phyloP scores from a whole-genome alignment of 2,329 filamentous ascomycete species.

The Botryotinia convoluta region DNA sequence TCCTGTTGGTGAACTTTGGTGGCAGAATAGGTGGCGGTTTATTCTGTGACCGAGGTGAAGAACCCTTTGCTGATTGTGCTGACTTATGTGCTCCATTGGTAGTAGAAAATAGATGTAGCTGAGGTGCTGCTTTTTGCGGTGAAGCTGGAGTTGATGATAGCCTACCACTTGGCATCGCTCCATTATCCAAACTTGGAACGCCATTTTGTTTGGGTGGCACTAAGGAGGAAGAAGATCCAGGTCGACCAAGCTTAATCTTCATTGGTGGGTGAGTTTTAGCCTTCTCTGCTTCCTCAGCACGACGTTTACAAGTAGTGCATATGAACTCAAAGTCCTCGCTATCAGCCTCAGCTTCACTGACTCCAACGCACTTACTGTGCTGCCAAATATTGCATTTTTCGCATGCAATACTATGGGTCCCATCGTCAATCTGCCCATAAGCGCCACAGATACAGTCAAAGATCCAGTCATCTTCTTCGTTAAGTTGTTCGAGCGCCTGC shows the following conservation, averaged over 20 bases:
- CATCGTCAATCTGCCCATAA: constrained; percentile 91
- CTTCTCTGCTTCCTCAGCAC: constrained; percentile 57
- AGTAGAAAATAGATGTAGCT: constrained; percentile 23
- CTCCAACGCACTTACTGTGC: constrained; percentile 86
- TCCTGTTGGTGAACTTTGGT: constrained; percentile 11
- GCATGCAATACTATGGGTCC: constrained; percentile 88
- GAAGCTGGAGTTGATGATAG: constrained; percentile 22
- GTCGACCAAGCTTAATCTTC: constrained; percentile 53
- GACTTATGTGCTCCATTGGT: constrained; percentile 21
- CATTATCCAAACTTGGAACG: constrained; percentile 16
- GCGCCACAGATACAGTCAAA: constrained; percentile 94
- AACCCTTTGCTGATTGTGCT: constrained; percentile 12
- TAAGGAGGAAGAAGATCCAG: constrained; percentile 48
- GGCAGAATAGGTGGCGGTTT: constrained; percentile 9
- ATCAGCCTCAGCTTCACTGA: constrained; percentile 76
- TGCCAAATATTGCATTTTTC: constrained; percentile 96
- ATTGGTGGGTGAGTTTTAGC: constrained; percentile 60
- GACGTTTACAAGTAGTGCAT: constrained; percentile 73
- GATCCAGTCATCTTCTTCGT: constrained; percentile 74
- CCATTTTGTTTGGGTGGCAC: constrained; percentile 30
- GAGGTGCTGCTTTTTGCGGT: constrained; percentile 22
- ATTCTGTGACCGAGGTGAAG: constrained; percentile 14
- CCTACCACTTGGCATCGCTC: constrained; percentile 24
- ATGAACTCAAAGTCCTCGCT: constrained; percentile 83
- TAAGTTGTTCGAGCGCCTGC: constrained; percentile 70